Evolutionary conservation across 23 red algal species (phyloP), one percentile per base, ranked within the genome.

Genomic region (Agarophyton chilense): DNA sequence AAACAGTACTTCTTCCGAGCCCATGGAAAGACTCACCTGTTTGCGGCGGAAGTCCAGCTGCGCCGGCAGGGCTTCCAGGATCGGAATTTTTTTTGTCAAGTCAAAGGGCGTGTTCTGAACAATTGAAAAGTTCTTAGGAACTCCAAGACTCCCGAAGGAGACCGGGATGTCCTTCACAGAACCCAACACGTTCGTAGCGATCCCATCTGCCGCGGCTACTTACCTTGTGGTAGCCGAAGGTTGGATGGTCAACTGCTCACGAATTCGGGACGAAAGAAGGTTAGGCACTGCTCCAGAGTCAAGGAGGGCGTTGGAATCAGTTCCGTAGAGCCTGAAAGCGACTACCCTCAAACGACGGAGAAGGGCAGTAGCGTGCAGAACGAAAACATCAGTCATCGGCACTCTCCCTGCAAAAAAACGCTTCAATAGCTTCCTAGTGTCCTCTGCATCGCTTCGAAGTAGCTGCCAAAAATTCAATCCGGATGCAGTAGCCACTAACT

Each of bases 291-390:
- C n/a, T 25, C 45, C 81, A 22, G 81, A 64, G 28, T 85, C 81
- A 2, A 85, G 21, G 3, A 68, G 5, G 28, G 57, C 39, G 6
- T 47, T 36, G 1, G 53, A 52, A 10, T 72, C 21, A 35, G 40
- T 85, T 13, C 81, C 81, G 51, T 72, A 72, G 5, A 51, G 51
- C 49, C 51, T 85, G 7, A 85, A 10, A 7, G 42, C 3, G 2
- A 65, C 81, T 24, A 85, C 81, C 26, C 71, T 85, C 39, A 85
- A 51, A 14, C 60, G 81, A 52, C 57, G 81, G 45, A 38, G 81
- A 67, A 65, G 39, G n/a, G 22, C 28, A 2, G 2, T 4, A 4
- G 12, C 35, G 28, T 32, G n/a, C 33, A 57, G 18, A 2, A 81
- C 57, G 13, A 43, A 18, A 0, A 40, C 51, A 17, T 60, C 25